Evolutionary conservation across 768 basidiomycete genomes (phyloP).

Genomic region (Pleurotus djamor): DNA sequence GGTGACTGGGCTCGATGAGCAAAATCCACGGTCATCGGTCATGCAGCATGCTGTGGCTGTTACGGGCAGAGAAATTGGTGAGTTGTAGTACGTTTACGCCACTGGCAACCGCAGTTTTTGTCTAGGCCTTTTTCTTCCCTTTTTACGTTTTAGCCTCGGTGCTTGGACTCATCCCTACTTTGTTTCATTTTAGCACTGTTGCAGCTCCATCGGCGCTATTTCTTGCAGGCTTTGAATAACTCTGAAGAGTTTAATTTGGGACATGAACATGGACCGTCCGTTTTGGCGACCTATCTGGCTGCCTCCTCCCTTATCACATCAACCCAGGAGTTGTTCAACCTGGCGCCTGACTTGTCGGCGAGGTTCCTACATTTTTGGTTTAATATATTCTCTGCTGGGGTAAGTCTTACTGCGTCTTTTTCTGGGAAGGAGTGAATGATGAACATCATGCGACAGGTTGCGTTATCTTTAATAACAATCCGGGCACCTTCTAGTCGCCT

Average conservation of each 20-base stretch:
- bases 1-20: conserved; percentile 34
- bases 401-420: conserved; percentile 27
- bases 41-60: conserved; percentile 66
- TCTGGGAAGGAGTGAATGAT: background rate
- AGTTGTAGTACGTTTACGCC: conserved; percentile 8
- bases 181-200: conserved; percentile 35
- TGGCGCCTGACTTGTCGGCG: conserved; percentile 58
- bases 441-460: conserved; percentile 37
- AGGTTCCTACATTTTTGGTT: conserved; percentile 76
- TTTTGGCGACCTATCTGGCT: conserved; percentile 64
- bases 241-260: conserved; percentile 52
- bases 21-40: conserved; percentile 46
- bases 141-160: too few relatives aligned
- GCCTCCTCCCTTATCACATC: conserved; percentile 57
- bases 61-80: conserved; percentile 65
- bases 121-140: too few relatives aligned
- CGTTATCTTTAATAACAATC: conserved; percentile 61
- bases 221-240: conserved; percentile 61
- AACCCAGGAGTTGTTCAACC: conserved; percentile 51
- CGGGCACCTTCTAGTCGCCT: conserved; percentile 59
- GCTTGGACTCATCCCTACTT: too few relatives aligned
- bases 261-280: conserved; percentile 67
- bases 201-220: conserved; percentile 66
- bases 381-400: conserved; percentile 70
- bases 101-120: background rate